Evolutionary conservation across 169 alveolate genomes (phyloP).

Genomic region (Plasmodium vinckei): DNA sequence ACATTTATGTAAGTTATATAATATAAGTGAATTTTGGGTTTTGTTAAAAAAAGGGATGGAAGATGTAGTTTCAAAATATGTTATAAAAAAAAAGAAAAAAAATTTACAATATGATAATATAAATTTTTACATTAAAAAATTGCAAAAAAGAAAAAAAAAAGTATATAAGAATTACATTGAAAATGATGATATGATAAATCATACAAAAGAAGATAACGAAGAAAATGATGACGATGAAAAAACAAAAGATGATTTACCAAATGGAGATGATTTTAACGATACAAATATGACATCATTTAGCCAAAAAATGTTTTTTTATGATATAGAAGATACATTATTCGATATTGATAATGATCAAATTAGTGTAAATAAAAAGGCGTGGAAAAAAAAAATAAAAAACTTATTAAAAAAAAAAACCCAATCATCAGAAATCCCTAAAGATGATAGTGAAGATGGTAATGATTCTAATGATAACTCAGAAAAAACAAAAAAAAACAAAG

Average conservation of each 20-base stretch:
- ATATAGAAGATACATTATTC: constrained; percentile 21
- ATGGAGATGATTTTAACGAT: not conserved
- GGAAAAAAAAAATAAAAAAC: constrained; percentile 63
- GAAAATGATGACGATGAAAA: not conserved
- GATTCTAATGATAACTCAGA: constrained; percentile 6
- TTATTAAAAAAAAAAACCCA: constrained; percentile 18
- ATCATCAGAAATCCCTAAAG: not conserved
- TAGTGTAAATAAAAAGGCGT: constrained; percentile 31
- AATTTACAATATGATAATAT: constrained; percentile 49
- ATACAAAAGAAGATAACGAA: not conserved
- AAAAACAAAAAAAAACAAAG: not conserved
- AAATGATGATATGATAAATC: constrained; percentile 3
- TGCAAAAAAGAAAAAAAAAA: constrained; percentile 15
- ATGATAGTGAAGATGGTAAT: constrained; percentile 1
- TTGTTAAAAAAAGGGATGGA: constrained; percentile 40
- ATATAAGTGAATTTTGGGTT: constrained; percentile 17
- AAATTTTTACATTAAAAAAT: constrained; percentile 64
- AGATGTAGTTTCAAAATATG: constrained; percentile 50
- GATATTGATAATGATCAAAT: constrained; percentile 31
- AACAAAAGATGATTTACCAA: not conserved
- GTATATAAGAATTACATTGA: not conserved
- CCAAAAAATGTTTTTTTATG: constrained; percentile 30
- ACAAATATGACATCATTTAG: not conserved
- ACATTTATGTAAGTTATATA: constrained; percentile 21
- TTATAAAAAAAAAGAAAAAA: constrained; percentile 65